These are phyloP conservation scores for Gossypium anomalum DNA, from an alignment of 345 rosid genomes.

Conservation along the genomic window DNA sequence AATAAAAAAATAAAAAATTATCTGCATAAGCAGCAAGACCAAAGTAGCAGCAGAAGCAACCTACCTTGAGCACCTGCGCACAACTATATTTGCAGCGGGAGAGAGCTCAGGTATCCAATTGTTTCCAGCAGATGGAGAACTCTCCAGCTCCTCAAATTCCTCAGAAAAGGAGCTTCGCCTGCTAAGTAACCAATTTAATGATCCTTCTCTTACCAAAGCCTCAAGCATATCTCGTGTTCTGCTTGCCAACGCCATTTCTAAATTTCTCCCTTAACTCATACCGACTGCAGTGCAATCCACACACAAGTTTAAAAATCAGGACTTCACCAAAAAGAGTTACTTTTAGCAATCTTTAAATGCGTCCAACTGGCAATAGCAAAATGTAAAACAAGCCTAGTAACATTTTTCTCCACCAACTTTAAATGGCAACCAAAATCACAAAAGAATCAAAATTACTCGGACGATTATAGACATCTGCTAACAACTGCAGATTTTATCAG, in stretches of 20 bases:
- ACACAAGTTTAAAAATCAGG: background rate
- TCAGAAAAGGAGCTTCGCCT: constrained; percentile 61
- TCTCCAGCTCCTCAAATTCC: constrained; percentile 83
- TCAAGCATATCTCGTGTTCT: constrained; percentile 71
- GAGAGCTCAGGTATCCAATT: constrained; percentile 92
- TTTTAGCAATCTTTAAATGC: background rate
- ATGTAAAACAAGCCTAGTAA: background rate
- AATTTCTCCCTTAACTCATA: background rate
- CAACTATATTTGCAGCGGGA: constrained; percentile 71
- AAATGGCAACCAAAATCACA: background rate
- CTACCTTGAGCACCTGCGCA: constrained; percentile 92
- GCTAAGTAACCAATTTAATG: constrained; percentile 82
- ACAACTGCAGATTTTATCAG: background rate
- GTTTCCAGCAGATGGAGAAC: constrained; percentile 54
- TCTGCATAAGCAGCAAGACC: background rate
- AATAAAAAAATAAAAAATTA: background rate
- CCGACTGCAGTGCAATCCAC: constrained; percentile 9
- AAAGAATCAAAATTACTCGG: background rate
- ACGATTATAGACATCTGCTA: background rate
- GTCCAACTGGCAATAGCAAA: background rate
- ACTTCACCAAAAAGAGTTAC: background rate
- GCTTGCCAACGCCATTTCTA: constrained; percentile 55
- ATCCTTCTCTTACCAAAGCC: constrained; percentile 73
- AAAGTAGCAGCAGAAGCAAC: constrained; percentile 19
- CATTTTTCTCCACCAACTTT: background rate